Base-by-base conservation (phyloP, 2,329 filamentous ascomycete species). In the Amauroascus niger region DNA sequence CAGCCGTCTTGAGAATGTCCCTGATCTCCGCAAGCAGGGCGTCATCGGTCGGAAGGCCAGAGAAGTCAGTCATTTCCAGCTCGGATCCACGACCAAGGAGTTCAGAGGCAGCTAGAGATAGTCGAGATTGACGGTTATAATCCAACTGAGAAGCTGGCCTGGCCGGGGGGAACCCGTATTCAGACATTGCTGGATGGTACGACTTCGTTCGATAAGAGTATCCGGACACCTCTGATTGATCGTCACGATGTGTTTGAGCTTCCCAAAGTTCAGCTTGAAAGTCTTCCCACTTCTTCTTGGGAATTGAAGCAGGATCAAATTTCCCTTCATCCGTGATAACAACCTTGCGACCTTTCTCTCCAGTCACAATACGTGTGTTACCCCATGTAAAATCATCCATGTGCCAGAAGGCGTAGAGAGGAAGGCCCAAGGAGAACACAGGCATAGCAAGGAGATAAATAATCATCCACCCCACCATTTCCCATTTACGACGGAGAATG, bases 371-470 rank as follows among this genome's bases (percentile, higher is more conserved):
- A 82, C 93, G 91, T 39, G 93, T 98, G 72, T 96, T 98, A 72
- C 93, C 93, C 93, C 93, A 98, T 64, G 86, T 87, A 80, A 98
- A 98, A 73, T 98, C 93, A 70, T 98, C 93, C 93, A 97, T 97
- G 74, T 96, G 81, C 93, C 93, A 98, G 80, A 98, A 98, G 48
- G 91, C 79, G 70, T 97, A 97, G 26, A 98, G 74, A 0, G 93
- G 93, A 43, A 98, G 79, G 55, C 80, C 89, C 59, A 95, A 88
- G 41, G 87, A 84, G 78, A 95, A 98, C 59, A 98, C 81, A 0
- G 91, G 91, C 57, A 95, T 86, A 52, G 93, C 91, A 28, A 93
- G 59, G 56, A 98, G 80, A 71, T 98, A 98, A 58, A 98, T 82
- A 61, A 98, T 77, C 89, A 98, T 96, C 93, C 93, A 98, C 33